Evolutionary conservation across 2,329 filamentous ascomycete species (phyloP), one percentile per base, ranked within the genome.

Genomic region (Botrytis fabae): DNA sequence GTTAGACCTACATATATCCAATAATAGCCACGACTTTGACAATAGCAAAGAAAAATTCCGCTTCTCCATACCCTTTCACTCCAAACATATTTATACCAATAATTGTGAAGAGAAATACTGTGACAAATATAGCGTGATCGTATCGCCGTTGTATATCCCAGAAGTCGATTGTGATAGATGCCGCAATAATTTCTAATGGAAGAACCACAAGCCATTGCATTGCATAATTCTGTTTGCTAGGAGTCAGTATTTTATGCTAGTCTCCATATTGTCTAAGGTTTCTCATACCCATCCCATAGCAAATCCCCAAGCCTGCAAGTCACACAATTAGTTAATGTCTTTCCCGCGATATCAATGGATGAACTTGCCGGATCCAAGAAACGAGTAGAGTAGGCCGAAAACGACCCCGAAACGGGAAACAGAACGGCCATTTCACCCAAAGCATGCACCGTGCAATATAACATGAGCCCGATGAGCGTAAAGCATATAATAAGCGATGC

Each of bases 401-500:
- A 98, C 4, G 94, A 97, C 72, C 95, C 95, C 35, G 95, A 93
- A 38, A 98, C 92, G 5, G 95, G 95, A 78, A 95, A 98, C 20
- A 94, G 84, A 28, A 98, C 94, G 25, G 95, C 93, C 82, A 98
- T 89, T 82, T 98, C 95, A 75, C 95, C 95, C 40, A 98, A 86
- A 0, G 94, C 94, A 80, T 98, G 95, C 46, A 97, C 92, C 2
- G 94, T 97, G 81, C 92, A 96, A 83, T 94, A 98, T 76, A 98
- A 83, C 94, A 98, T 97, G 79, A 89, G 83, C 57, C 94, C 94
- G 75, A 97, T 91, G 74, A 97, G 87, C 73, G 84, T 82, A 79
- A 94, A 97, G n/a, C 92, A 92, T 64, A 97, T 87, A 38, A 97
- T 82, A 35, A 97, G 81, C 0, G 93, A 92, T 1, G 92, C 94